These are phyloP conservation scores for Blastobotrys buckinghamii DNA, from an alignment of 1,139 yeast genomes.

Conservation along the genomic window DNA sequence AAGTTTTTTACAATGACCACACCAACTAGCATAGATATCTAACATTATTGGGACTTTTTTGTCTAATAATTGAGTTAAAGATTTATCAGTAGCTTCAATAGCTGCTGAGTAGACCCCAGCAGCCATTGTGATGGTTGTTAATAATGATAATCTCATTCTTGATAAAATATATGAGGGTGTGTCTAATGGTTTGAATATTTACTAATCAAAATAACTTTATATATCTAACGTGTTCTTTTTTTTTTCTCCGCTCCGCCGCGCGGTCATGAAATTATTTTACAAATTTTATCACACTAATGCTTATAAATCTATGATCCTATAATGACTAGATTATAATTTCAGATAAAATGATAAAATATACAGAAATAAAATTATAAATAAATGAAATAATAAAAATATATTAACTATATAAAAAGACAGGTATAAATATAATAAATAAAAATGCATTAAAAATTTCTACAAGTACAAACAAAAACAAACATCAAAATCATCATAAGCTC, in stretches of 20 bases:
- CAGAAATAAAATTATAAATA: too few relatives aligned
- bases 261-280: too few relatives aligned
- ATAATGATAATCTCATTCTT: neutral
- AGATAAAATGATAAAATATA: too few relatives aligned
- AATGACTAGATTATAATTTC: too few relatives aligned
- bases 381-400: too few relatives aligned
- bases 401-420: neutral
- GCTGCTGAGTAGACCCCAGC: constrained; percentile 21
- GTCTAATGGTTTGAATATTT: neutral
- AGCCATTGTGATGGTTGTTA: neutral
- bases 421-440: neutral
- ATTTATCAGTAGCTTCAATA: constrained; percentile 41
- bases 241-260: too few relatives aligned
- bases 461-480: too few relatives aligned
- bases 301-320: too few relatives aligned
- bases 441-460: neutral
- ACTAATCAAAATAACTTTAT: neutral
- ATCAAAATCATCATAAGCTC: neutral
- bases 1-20: constrained; percentile 68
- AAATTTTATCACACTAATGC: too few relatives aligned
- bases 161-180: neutral
- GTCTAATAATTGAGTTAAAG: constrained; percentile 49
- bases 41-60: constrained; percentile 62
- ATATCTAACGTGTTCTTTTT: too few relatives aligned
- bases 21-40: constrained; percentile 78